Conservation (phyloP, 441 rosid species). For the Euphorbia celastroides region DNA sequence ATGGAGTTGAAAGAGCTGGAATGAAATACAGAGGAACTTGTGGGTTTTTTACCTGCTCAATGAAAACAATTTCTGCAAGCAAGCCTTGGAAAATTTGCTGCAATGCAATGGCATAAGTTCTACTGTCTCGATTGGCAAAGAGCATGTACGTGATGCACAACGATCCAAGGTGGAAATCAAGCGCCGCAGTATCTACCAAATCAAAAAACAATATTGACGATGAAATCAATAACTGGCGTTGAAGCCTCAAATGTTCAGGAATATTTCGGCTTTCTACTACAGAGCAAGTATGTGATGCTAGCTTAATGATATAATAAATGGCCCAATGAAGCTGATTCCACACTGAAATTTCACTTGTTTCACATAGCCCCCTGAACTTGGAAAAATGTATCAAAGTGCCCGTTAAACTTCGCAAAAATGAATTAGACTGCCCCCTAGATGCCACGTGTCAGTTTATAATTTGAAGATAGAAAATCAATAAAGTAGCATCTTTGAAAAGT, state of each 20-base stretch:
- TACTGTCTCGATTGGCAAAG: constrained; percentile 90
- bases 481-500: too few species aligned
- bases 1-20: not conserved
- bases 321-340: not conserved
- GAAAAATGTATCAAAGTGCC: too few species aligned
- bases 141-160: constrained; percentile 98
- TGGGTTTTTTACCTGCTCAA: constrained; percentile 63
- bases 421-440: too few species aligned
- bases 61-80: constrained; percentile 81
- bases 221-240: not conserved
- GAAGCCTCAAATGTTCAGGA: constrained; percentile 2
- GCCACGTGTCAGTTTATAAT: not conserved
- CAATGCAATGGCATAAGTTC: constrained; percentile 95
- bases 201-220: constrained; percentile 15
- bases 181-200: constrained; percentile 68
- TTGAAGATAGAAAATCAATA: not conserved
- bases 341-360: not conserved
- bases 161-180: constrained; percentile 85
- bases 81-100: constrained; percentile 85
- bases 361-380: too few species aligned
- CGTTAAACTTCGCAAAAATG: too few species aligned
- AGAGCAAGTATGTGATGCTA: not conserved
- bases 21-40: not conserved
- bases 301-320: not conserved
- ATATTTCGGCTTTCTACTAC: too few species aligned